Conservation (phyloP, 208 protist species). For the Trypanosoma theileri region DNA sequence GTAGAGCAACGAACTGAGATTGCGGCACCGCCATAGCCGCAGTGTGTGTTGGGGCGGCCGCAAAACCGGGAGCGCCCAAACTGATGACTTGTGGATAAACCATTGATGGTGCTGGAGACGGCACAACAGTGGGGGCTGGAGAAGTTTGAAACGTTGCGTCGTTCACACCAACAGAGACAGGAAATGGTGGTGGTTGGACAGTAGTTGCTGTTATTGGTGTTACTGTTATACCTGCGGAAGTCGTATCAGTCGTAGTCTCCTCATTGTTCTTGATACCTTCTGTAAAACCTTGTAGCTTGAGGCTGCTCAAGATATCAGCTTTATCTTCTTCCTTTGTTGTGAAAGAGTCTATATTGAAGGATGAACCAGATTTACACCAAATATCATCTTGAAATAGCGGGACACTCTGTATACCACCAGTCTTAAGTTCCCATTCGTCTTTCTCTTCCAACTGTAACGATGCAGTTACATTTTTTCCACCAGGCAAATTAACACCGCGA, state of each 20-base stretch:
- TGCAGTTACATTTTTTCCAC: conserved; percentile 28
- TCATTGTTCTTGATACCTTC: conserved; percentile 10
- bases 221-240: background rate
- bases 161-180: background rate
- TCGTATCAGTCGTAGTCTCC: conserved; percentile 10
- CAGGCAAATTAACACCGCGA: conserved; percentile 69
- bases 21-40: conserved; percentile 21
- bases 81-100: conserved; percentile 19
- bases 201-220: conserved; percentile 10
- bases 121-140: conserved; percentile 15
- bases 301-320: background rate
- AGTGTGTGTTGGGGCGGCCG: conserved; percentile 13
- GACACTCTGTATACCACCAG: conserved; percentile 28
- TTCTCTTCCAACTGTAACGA: conserved; percentile 4
- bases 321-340: conserved; percentile 15
- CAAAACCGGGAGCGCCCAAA: conserved; percentile 14
- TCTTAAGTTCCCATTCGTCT: too few relatives aligned
- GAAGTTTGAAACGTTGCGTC: conserved; percentile 17
- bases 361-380: conserved; percentile 41
- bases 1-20: conserved; percentile 23
- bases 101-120: conserved; percentile 19
- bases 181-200: conserved; percentile 17
- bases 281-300: conserved; percentile 9
- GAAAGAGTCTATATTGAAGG: conserved; percentile 25
- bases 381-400: conserved; percentile 81